Conservation (phyloP, 306 rosid species). For the Vigna hirtella region DNA sequence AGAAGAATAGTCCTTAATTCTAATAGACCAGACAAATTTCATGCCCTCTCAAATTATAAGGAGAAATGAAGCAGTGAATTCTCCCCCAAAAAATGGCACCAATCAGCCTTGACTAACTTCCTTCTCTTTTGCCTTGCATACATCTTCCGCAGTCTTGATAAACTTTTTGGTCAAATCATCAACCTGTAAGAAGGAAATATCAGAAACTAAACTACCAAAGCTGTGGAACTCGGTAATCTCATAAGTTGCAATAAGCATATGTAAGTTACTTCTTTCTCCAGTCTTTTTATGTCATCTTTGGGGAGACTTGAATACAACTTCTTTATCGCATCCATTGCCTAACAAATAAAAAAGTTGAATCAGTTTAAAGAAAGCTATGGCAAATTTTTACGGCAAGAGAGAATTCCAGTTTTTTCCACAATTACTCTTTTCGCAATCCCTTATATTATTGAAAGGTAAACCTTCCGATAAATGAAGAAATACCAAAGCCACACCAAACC, state of each 20-base stretch:
- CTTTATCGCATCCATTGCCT: constrained; percentile 91
- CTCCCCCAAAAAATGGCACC: neutral
- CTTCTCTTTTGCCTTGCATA: constrained; percentile 86
- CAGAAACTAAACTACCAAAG: constrained; percentile 39
- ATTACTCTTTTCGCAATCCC: constrained; percentile 16
- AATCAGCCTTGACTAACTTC: constrained; percentile 70
- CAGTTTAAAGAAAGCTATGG: constrained; percentile 16
- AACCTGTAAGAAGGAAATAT: constrained; percentile 55
- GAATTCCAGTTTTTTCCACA: constrained; percentile 13
- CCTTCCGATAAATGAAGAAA: neutral
- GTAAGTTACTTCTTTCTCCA: constrained; percentile 88
- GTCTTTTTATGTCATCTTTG: constrained; percentile 85
- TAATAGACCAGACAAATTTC: neutral
- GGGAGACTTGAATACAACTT: constrained; percentile 74
- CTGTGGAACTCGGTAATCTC: constrained; percentile 17
- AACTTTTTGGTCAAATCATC: constrained; percentile 87
- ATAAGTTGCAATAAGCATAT: constrained; percentile 8
- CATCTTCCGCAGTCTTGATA: constrained; percentile 83
- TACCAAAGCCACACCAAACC: constrained; percentile 55
- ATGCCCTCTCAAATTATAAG: neutral
- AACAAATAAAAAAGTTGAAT: constrained; percentile 44
- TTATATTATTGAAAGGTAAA: constrained; percentile 5
- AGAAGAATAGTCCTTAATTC: neutral
- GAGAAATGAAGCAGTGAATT: neutral
- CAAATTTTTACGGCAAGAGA: neutral